Evolutionary conservation across 2,329 filamentous ascomycete genomes (phyloP).

Genomic region (Trichophyton equinum): DNA sequence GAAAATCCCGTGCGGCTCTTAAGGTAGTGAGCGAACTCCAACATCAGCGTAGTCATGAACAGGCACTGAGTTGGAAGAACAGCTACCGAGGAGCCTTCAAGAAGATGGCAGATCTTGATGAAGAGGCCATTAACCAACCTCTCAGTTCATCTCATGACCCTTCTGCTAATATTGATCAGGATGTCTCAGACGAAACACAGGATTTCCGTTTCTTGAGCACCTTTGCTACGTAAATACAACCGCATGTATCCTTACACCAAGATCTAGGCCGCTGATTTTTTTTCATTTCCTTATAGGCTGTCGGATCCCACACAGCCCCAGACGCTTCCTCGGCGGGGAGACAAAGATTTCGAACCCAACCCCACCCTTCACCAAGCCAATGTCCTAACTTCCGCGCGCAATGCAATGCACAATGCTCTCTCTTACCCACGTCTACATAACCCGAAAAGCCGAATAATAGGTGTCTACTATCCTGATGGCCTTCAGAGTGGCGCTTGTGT

Average conservation of each 20-base stretch:
- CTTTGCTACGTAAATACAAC: conserved; percentile 37
- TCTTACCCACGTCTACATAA: conserved; percentile 62
- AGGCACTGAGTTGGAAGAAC: too few species aligned
- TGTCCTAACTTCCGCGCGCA: conserved; percentile 65
- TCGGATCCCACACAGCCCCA: conserved; percentile 23
- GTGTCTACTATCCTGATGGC: conserved; percentile 58
- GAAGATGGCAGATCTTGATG: conserved; percentile 34
- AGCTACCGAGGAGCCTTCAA: background rate
- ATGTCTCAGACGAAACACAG: conserved; percentile 65
- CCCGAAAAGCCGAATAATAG: conserved; percentile 53
- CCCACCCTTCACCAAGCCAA: conserved; percentile 69
- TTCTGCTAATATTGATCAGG: conserved; percentile 40
- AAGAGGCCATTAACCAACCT: conserved; percentile 27
- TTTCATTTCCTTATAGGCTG: conserved; percentile 16
- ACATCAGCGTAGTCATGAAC: too few species aligned
- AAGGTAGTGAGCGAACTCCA: too few species aligned
- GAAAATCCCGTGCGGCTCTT: too few species aligned
- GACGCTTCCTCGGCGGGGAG: conserved; percentile 70
- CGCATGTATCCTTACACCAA: background rate
- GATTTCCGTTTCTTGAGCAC: conserved; percentile 67
- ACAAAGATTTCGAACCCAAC: conserved; percentile 95
- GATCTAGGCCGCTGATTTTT: background rate
- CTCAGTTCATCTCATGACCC: conserved; percentile 16
- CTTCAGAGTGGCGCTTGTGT: conserved; percentile 39
- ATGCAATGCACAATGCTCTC: conserved; percentile 81